Base-by-base conservation (phyloP, 352 stramenopile species). In the Phytopythium montanum region DNA sequence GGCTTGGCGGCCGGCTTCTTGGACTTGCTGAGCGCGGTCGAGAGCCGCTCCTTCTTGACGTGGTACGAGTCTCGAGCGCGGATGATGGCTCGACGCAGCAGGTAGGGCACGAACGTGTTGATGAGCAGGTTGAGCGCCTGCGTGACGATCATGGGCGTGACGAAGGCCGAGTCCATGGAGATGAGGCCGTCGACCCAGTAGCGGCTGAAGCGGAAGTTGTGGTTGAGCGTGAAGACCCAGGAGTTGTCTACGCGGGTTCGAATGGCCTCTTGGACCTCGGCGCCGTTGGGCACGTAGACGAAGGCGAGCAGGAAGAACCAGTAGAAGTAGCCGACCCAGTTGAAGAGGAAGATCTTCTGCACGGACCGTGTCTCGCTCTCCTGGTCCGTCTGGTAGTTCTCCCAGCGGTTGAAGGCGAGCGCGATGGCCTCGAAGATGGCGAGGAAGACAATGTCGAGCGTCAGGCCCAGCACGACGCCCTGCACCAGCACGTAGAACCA, bases 291-390 rank as follows among this genome's bases (percentile, higher is more conserved):
- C 31, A 83, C 75, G 73, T 87, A 87, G 7, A 85, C 55, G 56
- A 87, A 87, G 26, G 75, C 75, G 34, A 87, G 62, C 13, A 87
- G 54, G 38, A 87, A 72, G 64, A 87, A 85, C 77, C 77, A 87
- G 66, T 87, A 87, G 60, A 87, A 87, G 66, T 87, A 87, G 26
- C 77, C 75, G 63, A 87, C 75, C 75, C 77, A 87, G 67, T 85
- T 81, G 77, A 87, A 87, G 31, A 87, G 59, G 46, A 87, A 87
- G 57, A 85, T 75, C 65, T 87, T 85, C 29, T 81, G 73, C 44
- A 85, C 75, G 56, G 69, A 73, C 2, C 75, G 70, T n/a, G 51
- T 68, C 58, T 85, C 73, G 54, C 72, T 70, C 49, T 87, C 75
- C 48, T 81, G 73, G 48, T 81, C 65, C 10, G 77, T 87, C 44